phyloP scores from a whole-genome alignment of 805 yeast genomes.

The Starmerella vitae region DNA sequence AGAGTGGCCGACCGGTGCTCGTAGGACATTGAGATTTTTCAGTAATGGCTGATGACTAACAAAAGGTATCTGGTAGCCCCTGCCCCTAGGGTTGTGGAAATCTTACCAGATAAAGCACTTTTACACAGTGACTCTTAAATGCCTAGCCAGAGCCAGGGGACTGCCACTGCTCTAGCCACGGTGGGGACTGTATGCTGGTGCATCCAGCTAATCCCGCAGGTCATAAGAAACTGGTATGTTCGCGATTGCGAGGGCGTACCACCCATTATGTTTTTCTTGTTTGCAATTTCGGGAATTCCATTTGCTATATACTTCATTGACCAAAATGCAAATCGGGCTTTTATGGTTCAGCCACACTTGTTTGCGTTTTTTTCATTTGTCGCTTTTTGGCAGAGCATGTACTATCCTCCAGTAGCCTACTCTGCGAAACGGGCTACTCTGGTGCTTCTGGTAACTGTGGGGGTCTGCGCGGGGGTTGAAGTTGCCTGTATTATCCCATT shows the following conservation, averaged over 20 bases:
- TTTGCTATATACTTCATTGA: slow-evolving; percentile 73
- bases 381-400: slow-evolving; percentile 54
- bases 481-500: slow-evolving; percentile 61
- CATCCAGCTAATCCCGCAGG: slow-evolving; percentile 77
- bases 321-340: slow-evolving; percentile 56
- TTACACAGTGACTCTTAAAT: background rate
- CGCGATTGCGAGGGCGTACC: slow-evolving; percentile 82
- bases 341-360: slow-evolving; percentile 77
- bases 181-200: slow-evolving; percentile 91
- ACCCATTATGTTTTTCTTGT: slow-evolving; percentile 71
- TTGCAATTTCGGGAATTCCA: slow-evolving; percentile 73
- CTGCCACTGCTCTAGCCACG: slow-evolving; percentile 47
- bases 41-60: too few relatives aligned
- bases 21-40: slow-evolving; percentile 2
- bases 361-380: slow-evolving; percentile 57
- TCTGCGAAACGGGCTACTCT: slow-evolving; percentile 26
- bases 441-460: slow-evolving; percentile 30
- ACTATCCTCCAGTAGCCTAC: slow-evolving; percentile 55
- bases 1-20: slow-evolving; percentile 40
- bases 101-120: background rate
- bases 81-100: slow-evolving; percentile 1
- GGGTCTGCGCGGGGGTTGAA: slow-evolving; percentile 45
- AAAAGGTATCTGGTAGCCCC: background rate
- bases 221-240: slow-evolving; percentile 53
- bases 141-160: slow-evolving; percentile 3